Percentiles rank a stretch among this genome's conserved stretches.
phyloP scores from a whole-genome alignment of 768 basidiomycete species.

The Myochromella boudieri region DNA sequence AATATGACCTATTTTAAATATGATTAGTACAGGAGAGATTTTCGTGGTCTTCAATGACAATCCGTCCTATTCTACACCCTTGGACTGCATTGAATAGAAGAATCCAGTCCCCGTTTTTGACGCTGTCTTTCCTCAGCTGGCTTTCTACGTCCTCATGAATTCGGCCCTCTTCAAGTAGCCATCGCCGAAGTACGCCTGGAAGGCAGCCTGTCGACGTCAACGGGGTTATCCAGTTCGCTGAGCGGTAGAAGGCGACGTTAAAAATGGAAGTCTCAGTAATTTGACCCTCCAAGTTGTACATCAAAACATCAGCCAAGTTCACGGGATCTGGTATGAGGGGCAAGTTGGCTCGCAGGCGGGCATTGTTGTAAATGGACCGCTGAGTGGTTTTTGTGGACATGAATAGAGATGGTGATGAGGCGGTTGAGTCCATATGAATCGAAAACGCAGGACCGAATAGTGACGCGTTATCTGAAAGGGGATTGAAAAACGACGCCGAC shows the following conservation, averaged over 20 bases:
- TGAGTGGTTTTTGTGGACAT: conserved; percentile 73
- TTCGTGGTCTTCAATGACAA: conserved; percentile 17
- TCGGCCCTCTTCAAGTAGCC: conserved; percentile 60
- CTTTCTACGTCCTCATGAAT: conserved; percentile 51
- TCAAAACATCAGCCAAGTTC: conserved; percentile 54
- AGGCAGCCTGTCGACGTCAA: conserved; percentile 61
- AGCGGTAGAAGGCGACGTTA: conserved; percentile 69
- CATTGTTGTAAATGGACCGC: conserved; percentile 57
- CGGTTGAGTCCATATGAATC: conserved; percentile 54
- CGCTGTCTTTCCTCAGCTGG: conserved; percentile 38
- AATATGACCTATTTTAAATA: conserved; percentile 1
- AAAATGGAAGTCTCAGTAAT: conserved; percentile 70
- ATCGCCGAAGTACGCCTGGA: conserved; percentile 68
- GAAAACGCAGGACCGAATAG: conserved; percentile 35
- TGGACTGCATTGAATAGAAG: conserved; percentile 72
- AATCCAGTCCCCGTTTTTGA: conserved; percentile 60
- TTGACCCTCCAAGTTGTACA: conserved; percentile 50
- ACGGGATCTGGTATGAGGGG: conserved; percentile 30
- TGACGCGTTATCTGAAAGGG: conserved; percentile 22
- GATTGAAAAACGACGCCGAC: conserved; percentile 32
- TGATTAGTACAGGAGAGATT: not conserved
- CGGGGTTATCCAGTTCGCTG: conserved; percentile 66
- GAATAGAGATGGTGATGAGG: conserved; percentile 55
- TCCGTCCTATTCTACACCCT: conserved; percentile 63
- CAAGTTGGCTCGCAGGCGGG: conserved; percentile 56